Evolutionary conservation across 768 basidiomycete genomes (phyloP).

Genomic region (Lentinula raphanica): DNA sequence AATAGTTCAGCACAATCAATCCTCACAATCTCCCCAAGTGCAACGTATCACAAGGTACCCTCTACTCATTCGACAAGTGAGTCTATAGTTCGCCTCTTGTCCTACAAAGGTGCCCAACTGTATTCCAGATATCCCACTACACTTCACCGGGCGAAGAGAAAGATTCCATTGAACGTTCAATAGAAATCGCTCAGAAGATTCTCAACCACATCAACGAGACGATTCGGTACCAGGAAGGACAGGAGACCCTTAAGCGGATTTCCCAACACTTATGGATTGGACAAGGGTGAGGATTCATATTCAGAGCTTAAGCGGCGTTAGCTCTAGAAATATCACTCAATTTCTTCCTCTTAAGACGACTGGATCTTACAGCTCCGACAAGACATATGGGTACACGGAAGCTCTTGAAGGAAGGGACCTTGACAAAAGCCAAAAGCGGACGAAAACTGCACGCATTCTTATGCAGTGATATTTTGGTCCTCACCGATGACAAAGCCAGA

Average conservation of each 20-base stretch:
- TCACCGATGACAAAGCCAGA: conserved; percentile 68
- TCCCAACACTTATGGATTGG: conserved; percentile 86
- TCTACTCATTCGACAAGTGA: conserved; percentile 74
- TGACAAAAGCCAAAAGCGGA: conserved; percentile 82
- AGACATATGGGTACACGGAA: conserved; percentile 75
- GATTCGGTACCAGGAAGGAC: conserved; percentile 78
- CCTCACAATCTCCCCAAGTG: conserved; percentile 43
- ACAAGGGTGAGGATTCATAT: conserved; percentile 51
- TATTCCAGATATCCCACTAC: conserved; percentile 64
- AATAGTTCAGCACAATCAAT: neutral
- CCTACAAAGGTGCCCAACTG: neutral
- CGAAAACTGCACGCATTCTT: conserved; percentile 71
- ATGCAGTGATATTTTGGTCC: conserved; percentile 85
- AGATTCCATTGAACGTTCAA: conserved; percentile 44
- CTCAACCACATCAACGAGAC: conserved; percentile 83
- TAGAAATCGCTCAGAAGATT: conserved; percentile 65
- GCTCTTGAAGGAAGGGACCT: conserved; percentile 71
- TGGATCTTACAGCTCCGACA: conserved; percentile 90
- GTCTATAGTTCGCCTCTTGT: conserved; percentile 3
- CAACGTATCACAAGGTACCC: conserved; percentile 96
- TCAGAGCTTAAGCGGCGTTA: neutral
- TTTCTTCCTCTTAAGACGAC: conserved; percentile 37
- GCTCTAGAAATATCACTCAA: neutral
- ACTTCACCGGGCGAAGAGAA: conserved; percentile 67
- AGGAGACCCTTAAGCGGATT: conserved; percentile 66